Percentiles rank a stretch among this genome's conserved stretches.
These are phyloP conservation scores for Plasmodium reichenowi DNA, from an alignment of 169 alveolate species.

Conservation along the genomic window DNA sequence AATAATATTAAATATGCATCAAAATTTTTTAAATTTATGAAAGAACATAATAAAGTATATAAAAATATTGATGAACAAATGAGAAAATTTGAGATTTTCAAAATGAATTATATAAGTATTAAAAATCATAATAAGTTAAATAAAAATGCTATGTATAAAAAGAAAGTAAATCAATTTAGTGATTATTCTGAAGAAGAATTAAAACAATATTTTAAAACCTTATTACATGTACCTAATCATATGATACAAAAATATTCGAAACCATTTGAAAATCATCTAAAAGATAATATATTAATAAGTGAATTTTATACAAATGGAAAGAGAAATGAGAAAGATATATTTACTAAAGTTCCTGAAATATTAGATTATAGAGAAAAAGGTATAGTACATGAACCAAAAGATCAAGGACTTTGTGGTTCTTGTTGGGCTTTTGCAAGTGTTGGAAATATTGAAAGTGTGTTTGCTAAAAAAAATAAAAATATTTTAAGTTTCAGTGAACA, in stretches of 20 bases:
- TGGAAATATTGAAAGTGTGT: slow-evolving; percentile 84
- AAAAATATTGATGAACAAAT: slow-evolving; percentile 42
- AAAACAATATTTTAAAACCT: slow-evolving; percentile 39
- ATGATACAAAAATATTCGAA: slow-evolving; percentile 32
- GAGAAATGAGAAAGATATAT: not conserved
- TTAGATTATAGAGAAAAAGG: slow-evolving; percentile 62
- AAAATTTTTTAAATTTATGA: slow-evolving; percentile 39
- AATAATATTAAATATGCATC: slow-evolving; percentile 54
- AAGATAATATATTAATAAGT: not conserved
- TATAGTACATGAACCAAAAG: slow-evolving; percentile 62
- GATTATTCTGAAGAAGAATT: slow-evolving; percentile 68
- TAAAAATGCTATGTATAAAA: slow-evolving; percentile 18
- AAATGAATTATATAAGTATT: slow-evolving; percentile 18
- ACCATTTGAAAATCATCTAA: slow-evolving; percentile 8
- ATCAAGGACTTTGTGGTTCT: slow-evolving; percentile 90
- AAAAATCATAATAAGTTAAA: slow-evolving; percentile 27
- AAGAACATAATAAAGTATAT: slow-evolving; percentile 46
- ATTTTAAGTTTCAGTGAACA: slow-evolving; percentile 87
- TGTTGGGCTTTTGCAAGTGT: slow-evolving; percentile 92
- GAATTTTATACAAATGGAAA: not conserved
- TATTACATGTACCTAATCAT: slow-evolving; percentile 28
- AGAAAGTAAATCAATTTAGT: slow-evolving; percentile 41
- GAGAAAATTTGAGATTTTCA: slow-evolving; percentile 46
- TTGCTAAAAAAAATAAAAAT: slow-evolving; percentile 69
- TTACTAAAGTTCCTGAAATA: not conserved